phyloP scores from a whole-genome alignment of 805 yeast species.

The Millerozyma acaciae region DNA sequence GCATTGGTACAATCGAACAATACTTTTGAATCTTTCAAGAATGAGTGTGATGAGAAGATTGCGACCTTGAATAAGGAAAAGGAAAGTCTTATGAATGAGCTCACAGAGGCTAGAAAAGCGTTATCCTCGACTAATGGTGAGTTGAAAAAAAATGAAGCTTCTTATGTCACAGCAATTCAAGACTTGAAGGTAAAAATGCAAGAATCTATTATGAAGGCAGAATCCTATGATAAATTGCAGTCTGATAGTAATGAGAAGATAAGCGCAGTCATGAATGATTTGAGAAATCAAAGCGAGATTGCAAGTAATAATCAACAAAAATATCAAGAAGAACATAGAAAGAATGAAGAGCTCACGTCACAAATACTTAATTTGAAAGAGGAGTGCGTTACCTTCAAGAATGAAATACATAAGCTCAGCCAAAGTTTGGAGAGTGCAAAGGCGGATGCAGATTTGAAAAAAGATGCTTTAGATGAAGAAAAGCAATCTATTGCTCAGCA shows the following conservation, averaged over 20 bases:
- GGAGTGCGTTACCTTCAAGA: conserved; percentile 13
- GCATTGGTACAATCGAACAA: conserved; percentile 53
- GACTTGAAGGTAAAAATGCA: conserved; percentile 22
- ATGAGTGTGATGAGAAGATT: conserved; percentile 20
- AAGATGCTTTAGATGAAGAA: conserved; percentile 18
- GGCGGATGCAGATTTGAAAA: conserved; percentile 13
- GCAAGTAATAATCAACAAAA: conserved; percentile 49
- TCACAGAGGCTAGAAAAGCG: conserved; percentile 17
- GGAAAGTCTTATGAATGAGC: conserved; percentile 15
- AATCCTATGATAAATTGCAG: conserved; percentile 31
- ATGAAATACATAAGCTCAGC: conserved; percentile 8
- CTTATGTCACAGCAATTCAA: conserved; percentile 21
- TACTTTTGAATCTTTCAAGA: conserved; percentile 44
- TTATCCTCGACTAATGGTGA: conserved; percentile 19
- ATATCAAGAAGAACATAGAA: conserved; percentile 52
- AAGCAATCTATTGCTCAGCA: conserved; percentile 23
- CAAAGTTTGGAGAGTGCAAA: conserved; percentile 10
- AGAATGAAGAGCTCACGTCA: conserved; percentile 49
- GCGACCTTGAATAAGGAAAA: conserved; percentile 21
- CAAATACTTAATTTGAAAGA: conserved; percentile 19
- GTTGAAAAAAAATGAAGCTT: conserved; percentile 16
- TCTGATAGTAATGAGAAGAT: conserved; percentile 29
- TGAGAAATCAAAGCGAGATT: conserved; percentile 41
- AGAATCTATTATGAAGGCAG: conserved; percentile 25
- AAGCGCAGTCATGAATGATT: conserved; percentile 23